These are phyloP conservation scores for Silybum marianum DNA, from an alignment of 129 eudicot species.

Conservation along the genomic window DNA sequence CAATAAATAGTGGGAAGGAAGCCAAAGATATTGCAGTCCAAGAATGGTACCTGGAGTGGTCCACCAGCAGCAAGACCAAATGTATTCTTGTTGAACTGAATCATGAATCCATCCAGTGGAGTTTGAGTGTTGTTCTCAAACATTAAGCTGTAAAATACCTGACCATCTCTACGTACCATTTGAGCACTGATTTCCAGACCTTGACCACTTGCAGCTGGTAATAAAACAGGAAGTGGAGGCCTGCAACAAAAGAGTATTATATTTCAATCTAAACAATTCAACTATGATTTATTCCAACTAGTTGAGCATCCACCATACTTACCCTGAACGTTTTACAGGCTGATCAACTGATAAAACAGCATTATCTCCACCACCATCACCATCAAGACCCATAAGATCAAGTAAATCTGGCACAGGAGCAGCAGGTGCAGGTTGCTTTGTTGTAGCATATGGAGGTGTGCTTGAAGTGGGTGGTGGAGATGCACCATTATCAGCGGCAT, in stretches of 20 bases:
- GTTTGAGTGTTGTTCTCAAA: conserved; percentile 74
- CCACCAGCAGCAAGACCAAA: conserved; percentile 92
- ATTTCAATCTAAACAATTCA: background rate
- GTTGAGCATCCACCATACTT: conserved; percentile 23
- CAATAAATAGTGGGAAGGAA: background rate
- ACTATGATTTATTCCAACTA: background rate
- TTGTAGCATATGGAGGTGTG: conserved; percentile 42
- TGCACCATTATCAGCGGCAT: conserved; percentile 50
- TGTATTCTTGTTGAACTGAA: conserved; percentile 94
- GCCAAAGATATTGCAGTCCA: background rate
- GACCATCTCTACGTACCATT: conserved; percentile 78
- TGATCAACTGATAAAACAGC: conserved; percentile 72
- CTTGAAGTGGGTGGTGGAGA: conserved; percentile 54
- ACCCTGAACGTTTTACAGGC: conserved; percentile 69
- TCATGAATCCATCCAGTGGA: conserved; percentile 89
- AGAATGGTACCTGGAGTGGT: conserved; percentile 69
- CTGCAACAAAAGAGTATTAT: conserved; percentile 25
- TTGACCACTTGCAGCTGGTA: conserved; percentile 40
- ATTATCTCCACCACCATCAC: conserved; percentile 37
- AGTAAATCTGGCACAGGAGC: conserved; percentile 90
- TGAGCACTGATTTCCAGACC: conserved; percentile 57
- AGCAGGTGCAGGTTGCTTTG: conserved; percentile 54
- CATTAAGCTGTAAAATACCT: conserved; percentile 78
- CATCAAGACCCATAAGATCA: conserved; percentile 63
- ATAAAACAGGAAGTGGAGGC: conserved; percentile 32